These are phyloP conservation scores for Sistotremastrum niveocremeum DNA, from an alignment of 768 basidiomycete genomes.

Conservation along the genomic window DNA sequence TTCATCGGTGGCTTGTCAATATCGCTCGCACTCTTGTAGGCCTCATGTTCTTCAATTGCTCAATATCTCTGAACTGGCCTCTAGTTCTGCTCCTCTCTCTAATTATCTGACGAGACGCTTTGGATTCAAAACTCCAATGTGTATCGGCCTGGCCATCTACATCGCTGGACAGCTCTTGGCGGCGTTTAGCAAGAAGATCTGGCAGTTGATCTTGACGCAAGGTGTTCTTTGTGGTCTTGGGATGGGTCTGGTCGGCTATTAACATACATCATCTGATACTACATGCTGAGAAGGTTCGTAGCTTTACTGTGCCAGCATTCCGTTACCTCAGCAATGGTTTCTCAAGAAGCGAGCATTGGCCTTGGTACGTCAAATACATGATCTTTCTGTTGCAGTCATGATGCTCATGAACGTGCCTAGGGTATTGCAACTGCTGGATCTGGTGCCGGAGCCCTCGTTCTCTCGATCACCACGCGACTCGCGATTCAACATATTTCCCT, in stretches of 20 bases:
- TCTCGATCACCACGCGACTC: conserved; percentile 8
- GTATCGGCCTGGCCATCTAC: conserved; percentile 7
- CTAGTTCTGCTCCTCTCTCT: conserved; percentile 8
- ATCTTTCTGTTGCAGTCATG: no score
- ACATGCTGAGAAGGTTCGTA: no score
- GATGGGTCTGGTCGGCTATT: conserved; percentile 5
- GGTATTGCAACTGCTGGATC: conserved; percentile 6
- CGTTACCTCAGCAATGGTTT: no score
- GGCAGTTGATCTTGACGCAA: conserved; percentile 13
- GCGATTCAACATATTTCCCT: conserved; percentile 11
- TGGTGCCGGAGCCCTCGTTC: conserved; percentile 12
- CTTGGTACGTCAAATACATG: no score
- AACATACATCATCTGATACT: no score
- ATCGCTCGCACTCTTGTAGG: conserved; percentile 5
- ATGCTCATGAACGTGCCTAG: no score
- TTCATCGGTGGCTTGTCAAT: conserved; percentile 13
- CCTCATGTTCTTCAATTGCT: no score
- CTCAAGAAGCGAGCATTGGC: no score
- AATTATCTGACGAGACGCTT: conserved; percentile 10
- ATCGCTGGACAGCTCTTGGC: conserved; percentile 9
- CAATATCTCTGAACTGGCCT: no score
- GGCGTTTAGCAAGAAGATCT: conserved; percentile 11
- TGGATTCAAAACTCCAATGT: conserved; percentile 9
- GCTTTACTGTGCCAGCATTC: no score
- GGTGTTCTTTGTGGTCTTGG: conserved; percentile 13